phyloP scores from a whole-genome alignment of 495 filamentous ascomycete species.

The Penicillium verhagenii region DNA sequence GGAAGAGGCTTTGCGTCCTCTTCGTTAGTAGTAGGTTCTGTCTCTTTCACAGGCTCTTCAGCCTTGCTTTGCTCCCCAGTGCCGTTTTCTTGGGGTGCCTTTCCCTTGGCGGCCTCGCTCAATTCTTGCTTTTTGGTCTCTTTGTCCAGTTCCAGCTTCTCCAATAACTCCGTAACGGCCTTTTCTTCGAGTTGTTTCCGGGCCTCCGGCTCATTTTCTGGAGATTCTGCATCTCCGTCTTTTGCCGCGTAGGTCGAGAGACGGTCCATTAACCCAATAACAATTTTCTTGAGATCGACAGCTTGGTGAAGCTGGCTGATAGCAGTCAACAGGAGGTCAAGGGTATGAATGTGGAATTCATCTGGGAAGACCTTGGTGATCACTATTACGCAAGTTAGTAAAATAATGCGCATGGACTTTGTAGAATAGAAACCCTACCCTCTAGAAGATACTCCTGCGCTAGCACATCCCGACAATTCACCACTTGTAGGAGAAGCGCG shows the following conservation, averaged over 20 bases:
- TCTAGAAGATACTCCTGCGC: constrained; percentile 97
- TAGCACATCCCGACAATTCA: constrained; percentile 94
- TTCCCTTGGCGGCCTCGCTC: constrained; percentile 30
- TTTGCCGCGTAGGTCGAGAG: constrained; percentile 88
- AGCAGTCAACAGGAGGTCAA: constrained; percentile 89
- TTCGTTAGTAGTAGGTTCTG: constrained; percentile 18
- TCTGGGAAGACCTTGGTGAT: constrained; percentile 99
- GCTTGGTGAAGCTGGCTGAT: constrained; percentile 90
- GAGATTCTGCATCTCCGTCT: constrained; percentile 66
- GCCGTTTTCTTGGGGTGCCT: constrained; percentile 41
- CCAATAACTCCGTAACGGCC: constrained; percentile 70
- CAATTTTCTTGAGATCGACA: constrained; percentile 96
- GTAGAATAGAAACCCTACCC: constrained; percentile 41
- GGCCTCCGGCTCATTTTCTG: constrained; percentile 65
- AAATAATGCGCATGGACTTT: neutral
- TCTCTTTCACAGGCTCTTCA: constrained; percentile 18
- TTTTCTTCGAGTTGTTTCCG: constrained; percentile 78
- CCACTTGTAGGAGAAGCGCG: constrained; percentile 91
- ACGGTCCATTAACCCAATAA: constrained; percentile 96
- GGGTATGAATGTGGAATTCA: constrained; percentile 94
- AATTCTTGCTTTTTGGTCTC: constrained; percentile 46
- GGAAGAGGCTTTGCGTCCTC: constrained; percentile 60
- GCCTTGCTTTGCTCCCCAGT: constrained; percentile 27
- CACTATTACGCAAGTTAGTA: constrained; percentile 52
- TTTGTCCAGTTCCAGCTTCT: constrained; percentile 72